These are phyloP conservation scores for Wakefieldia striispora DNA, from an alignment of 768 basidiomycete genomes.

Conservation along the genomic window DNA sequence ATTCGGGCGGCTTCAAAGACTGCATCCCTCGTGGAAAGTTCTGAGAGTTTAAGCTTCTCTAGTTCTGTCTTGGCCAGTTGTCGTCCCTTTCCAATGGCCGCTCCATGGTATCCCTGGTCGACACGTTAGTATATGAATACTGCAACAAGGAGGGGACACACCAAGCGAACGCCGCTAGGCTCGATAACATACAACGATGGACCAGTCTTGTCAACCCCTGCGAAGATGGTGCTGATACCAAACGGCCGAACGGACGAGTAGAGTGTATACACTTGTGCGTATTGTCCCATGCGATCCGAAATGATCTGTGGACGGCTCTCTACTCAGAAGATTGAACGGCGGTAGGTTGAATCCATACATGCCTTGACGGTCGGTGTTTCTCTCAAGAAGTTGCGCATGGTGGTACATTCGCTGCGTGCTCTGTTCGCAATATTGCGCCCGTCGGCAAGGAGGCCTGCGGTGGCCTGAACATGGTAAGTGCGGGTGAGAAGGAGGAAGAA, in stretches of 20 bases:
- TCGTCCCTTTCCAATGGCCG: constrained; percentile 97
- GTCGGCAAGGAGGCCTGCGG: constrained; percentile 91
- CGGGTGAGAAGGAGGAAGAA: neutral
- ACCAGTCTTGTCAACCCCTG: constrained; percentile 83
- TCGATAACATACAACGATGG: constrained; percentile 89
- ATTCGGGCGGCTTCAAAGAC: constrained; percentile 93
- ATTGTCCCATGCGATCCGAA: constrained; percentile 80
- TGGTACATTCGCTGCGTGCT: constrained; percentile 80
- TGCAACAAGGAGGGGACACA: constrained; percentile 36
- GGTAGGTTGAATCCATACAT: constrained; percentile 10
- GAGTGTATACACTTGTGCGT: constrained; percentile 93
- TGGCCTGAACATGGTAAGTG: constrained; percentile 55
- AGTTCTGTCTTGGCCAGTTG: constrained; percentile 97
- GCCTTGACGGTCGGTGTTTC: constrained; percentile 81
- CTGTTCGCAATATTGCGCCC: constrained; percentile 83
- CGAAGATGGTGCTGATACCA: constrained; percentile 91
- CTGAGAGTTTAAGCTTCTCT: constrained; percentile 89
- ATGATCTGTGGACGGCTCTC: constrained; percentile 39
- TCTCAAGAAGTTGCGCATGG: constrained; percentile 70
- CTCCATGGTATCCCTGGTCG: constrained; percentile 86
- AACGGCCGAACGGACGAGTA: constrained; percentile 98
- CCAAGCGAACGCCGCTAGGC: constrained; percentile 90
- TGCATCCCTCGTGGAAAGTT: constrained; percentile 79
- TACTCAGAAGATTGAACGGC: neutral
- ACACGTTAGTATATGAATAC: neutral